A percentile compares a stretch with the other conserved stretches of the same genome.
Conservation (phyloP, 2,329 filamentous ascomycete genomes). For the Alternaria sp. region DNA sequence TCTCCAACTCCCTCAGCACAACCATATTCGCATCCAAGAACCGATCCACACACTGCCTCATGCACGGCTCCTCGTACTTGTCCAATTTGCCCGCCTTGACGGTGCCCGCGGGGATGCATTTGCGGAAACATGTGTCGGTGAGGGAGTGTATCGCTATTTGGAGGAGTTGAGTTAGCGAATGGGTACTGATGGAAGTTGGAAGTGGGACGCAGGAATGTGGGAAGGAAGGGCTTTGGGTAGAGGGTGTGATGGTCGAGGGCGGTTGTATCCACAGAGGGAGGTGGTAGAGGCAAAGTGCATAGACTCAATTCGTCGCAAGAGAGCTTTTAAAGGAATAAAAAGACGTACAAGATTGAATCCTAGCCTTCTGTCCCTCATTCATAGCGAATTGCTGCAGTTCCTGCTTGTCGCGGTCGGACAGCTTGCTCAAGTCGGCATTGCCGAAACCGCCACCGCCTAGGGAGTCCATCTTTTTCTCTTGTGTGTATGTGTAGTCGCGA, state of each 20-base stretch:
- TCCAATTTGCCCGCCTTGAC: conserved; percentile 78
- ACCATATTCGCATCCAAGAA: conserved; percentile 89
- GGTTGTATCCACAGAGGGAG: background rate
- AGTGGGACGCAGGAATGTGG: too few species aligned
- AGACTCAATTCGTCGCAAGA: background rate
- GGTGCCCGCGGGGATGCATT: conserved; percentile 78
- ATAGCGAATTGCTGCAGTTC: conserved; percentile 86
- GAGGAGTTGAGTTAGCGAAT: background rate
- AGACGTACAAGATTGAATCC: conserved; percentile 61
- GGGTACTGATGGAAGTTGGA: background rate
- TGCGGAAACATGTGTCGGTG: conserved; percentile 88
- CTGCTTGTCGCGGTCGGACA: conserved; percentile 81
- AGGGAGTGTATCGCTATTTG: conserved; percentile 65
- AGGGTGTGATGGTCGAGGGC: too few species aligned
- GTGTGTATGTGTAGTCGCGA: background rate
- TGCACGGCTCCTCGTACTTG: conserved; percentile 77
- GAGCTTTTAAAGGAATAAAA: background rate
- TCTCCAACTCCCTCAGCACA: conserved; percentile 84
- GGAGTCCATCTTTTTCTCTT: conserved; percentile 37
- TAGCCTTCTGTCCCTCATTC: conserved; percentile 85
- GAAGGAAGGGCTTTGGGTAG: too few species aligned
- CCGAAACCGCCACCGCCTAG: conserved; percentile 52
- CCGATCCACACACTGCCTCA: conserved; percentile 90
- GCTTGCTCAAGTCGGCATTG: conserved; percentile 72
- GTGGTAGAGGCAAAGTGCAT: background rate